Percentiles rank a stretch among this genome's conserved stretches.
Conservation (phyloP, 345 rosid species). For the Melastoma malabathricum region DNA sequence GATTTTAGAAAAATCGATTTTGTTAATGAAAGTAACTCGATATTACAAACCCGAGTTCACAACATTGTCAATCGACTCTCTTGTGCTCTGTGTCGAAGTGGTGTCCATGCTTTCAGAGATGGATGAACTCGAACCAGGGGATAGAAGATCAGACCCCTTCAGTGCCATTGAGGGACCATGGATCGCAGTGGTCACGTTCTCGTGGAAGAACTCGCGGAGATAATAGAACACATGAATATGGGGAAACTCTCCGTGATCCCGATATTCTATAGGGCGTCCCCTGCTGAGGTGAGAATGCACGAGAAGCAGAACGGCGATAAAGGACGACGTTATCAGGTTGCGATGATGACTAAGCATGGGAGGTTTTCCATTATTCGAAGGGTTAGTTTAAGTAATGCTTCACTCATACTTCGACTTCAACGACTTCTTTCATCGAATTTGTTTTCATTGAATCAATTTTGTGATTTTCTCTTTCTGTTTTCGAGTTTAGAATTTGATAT, state of each 20-base stretch:
- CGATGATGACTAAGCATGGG: background rate
- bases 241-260: background rate
- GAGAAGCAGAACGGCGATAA: too few species aligned
- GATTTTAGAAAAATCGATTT: too few species aligned
- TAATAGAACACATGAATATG: background rate
- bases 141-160: fast-evolving
- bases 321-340: background rate
- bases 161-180: background rate
- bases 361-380: background rate
- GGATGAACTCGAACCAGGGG: background rate
- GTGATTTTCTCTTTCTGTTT: too few species aligned
- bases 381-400: background rate
- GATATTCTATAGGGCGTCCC: background rate
- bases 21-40: too few species aligned
- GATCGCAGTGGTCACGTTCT: background rate
- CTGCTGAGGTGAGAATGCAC: background rate
- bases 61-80: background rate
- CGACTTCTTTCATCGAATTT: too few species aligned
- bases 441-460: background rate
- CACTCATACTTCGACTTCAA: too few species aligned
- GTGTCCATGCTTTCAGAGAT: background rate
- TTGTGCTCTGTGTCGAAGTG: background rate
- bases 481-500: too few species aligned
- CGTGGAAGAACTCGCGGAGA: background rate
- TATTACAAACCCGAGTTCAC: too few species aligned